These are phyloP conservation scores for Zygotorulaspora mrakii DNA, from an alignment of 1,139 yeast genomes.

Conservation along the genomic window DNA sequence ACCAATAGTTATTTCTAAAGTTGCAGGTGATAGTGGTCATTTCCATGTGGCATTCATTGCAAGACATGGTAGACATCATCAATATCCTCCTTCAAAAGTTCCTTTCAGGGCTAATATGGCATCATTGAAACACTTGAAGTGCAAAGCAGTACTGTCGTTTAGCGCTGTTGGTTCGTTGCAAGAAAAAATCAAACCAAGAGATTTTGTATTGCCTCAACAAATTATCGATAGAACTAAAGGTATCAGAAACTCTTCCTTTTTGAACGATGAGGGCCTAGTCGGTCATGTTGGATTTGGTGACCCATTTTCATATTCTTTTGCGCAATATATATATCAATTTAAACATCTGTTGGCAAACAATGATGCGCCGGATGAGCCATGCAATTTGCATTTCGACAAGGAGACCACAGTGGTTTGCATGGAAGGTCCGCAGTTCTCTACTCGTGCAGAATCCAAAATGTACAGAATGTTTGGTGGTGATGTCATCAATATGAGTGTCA, in stretches of 20 bases:
- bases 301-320: slow-evolving; percentile 80
- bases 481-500: slow-evolving; percentile 91
- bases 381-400: slow-evolving; percentile 41
- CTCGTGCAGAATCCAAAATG: slow-evolving; percentile 92
- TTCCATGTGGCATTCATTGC: slow-evolving; percentile 91
- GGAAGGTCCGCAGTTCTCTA: slow-evolving; percentile 99
- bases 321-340: slow-evolving; percentile 57
- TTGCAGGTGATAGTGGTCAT: slow-evolving; percentile 43
- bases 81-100: slow-evolving; percentile 84
- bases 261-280: slow-evolving; percentile 80
- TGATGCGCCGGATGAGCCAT: slow-evolving; percentile 34
- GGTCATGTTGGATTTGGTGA: slow-evolving; percentile 98
- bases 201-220: slow-evolving; percentile 92
- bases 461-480: slow-evolving; percentile 91
- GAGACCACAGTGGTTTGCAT: slow-evolving; percentile 87
- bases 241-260: slow-evolving; percentile 82
- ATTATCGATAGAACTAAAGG: slow-evolving; percentile 96
- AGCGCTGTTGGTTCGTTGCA: slow-evolving; percentile 95
- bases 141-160: slow-evolving; percentile 83
- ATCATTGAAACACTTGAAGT: slow-evolving; percentile 83
- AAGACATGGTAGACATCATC: slow-evolving; percentile 90
- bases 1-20: slow-evolving; percentile 78
- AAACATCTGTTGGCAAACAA: slow-evolving; percentile 53
- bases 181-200: slow-evolving; percentile 85
- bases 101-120: slow-evolving; percentile 95